Evolutionary conservation across 345 rosid species (phyloP).

Genomic region (Eucalyptus pauciflora): DNA sequence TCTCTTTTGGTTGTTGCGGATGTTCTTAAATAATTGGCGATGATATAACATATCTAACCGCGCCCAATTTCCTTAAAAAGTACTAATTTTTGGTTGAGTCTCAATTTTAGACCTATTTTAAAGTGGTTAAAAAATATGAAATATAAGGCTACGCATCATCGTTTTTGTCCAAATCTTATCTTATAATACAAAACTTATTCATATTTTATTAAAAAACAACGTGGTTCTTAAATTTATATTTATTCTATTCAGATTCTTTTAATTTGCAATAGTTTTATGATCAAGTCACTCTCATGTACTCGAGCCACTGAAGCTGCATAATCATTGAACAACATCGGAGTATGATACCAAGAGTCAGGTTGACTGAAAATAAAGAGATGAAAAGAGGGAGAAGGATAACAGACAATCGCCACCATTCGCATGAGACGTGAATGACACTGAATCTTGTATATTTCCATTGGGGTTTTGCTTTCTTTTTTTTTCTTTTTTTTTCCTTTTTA

Average conservation of each 20-base stretch:
- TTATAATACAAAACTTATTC: neutral
- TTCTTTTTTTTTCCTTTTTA: fast-evolving
- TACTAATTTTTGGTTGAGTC: too few species aligned
- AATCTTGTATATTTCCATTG: neutral
- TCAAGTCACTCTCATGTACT: neutral
- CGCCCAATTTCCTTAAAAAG: too few species aligned
- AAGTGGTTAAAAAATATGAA: neutral
- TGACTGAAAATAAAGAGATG: neutral
- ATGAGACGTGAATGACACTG: neutral
- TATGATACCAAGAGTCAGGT: neutral
- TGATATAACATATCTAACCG: too few species aligned
- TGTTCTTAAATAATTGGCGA: too few species aligned
- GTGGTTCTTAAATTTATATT: too few species aligned
- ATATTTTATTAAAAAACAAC: too few species aligned
- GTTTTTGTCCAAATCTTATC: neutral
- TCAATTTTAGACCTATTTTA: too few species aligned
- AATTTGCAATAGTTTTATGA: neutral
- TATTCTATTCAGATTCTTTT: neutral
- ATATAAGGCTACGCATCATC: neutral
- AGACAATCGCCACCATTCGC: neutral
- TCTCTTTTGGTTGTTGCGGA: neutral
- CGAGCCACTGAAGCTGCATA: neutral
- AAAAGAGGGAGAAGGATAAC: neutral
- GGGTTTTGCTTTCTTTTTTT: neutral
- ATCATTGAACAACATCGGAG: neutral